These are phyloP conservation scores for Exobasidium cylindrosporum DNA, from an alignment of 1,284 basidiomycete species.

Conservation along the genomic window DNA sequence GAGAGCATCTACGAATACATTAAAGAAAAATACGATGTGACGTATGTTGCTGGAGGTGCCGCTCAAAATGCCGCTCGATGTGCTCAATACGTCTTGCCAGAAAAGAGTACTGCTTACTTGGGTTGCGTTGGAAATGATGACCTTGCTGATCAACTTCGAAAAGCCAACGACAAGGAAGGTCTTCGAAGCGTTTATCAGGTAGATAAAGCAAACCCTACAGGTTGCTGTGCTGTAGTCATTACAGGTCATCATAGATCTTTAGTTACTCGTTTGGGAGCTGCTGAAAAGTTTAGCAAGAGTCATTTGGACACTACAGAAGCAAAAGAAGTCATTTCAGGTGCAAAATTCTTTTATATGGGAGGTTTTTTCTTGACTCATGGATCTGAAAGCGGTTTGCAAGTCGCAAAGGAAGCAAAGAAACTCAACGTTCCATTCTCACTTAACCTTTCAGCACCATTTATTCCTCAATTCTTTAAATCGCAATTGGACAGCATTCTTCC, in stretches of 20 bases:
- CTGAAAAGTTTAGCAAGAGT: conserved; percentile 79
- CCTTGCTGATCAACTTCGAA: conserved; percentile 81
- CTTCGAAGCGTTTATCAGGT: conserved; percentile 86
- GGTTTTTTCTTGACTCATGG: conserved; percentile 98
- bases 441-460: conserved; percentile 97
- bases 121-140: conserved; percentile 91
- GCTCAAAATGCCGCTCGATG: conserved; percentile 94
- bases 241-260: conserved; percentile 92
- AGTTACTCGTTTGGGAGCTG: conserved; percentile 82
- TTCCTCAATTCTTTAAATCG: conserved; percentile 85
- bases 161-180: conserved; percentile 91
- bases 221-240: conserved; percentile 93
- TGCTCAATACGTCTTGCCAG: conserved; percentile 70
- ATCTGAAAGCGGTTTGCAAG: conserved; percentile 67
- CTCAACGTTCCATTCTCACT: conserved; percentile 67
- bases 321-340: conserved; percentile 72
- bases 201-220: conserved; percentile 80
- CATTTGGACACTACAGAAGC: conserved; percentile 78
- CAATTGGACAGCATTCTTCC: conserved; percentile 51
- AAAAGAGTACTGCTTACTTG: conserved; percentile 87
- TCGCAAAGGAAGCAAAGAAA: conserved; percentile 77
- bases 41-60: conserved; percentile 94
- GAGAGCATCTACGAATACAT: conserved; percentile 74
- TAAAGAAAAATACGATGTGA: conserved; percentile 71
- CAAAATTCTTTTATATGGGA: conserved; percentile 89